phyloP scores from a whole-genome alignment of 371 early-diverging fungal genomes.

The Apophysomyces sp. region DNA sequence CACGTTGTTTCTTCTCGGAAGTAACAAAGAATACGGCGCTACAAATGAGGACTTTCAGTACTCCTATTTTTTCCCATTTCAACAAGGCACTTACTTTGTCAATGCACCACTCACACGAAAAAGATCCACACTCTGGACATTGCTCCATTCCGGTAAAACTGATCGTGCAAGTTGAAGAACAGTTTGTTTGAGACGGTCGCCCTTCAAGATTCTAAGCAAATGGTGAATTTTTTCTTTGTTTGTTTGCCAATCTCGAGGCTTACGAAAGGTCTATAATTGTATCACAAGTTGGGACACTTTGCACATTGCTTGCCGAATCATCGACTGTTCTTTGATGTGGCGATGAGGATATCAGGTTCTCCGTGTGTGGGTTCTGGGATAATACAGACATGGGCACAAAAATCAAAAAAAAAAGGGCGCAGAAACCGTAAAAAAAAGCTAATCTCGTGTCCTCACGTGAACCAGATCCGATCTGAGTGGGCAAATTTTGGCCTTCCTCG shows the following conservation, averaged over 20 bases:
- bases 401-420: too few species aligned
- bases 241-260: background rate
- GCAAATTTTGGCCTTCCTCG: too few species aligned
- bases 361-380: too few species aligned
- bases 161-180: slow-evolving; percentile 8
- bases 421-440: too few species aligned
- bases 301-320: too few species aligned
- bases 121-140: slow-evolving; percentile 1
- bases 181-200: slow-evolving; percentile 3
- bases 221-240: background rate
- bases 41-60: slow-evolving; percentile 2
- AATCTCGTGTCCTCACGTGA: too few species aligned
- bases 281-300: slow-evolving; percentile 13
- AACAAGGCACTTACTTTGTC: slow-evolving; percentile 21
- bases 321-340: too few species aligned
- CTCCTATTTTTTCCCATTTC: slow-evolving; percentile 16
- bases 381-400: too few species aligned
- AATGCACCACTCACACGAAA: slow-evolving; percentile 21
- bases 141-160: slow-evolving; percentile 15
- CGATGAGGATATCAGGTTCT: too few species aligned
- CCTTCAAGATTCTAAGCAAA: slow-evolving; percentile 11
- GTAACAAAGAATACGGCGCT: slow-evolving; percentile 73
- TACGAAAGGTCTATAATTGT: slow-evolving; percentile 17
- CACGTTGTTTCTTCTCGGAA: slow-evolving; percentile 39
- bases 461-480: too few species aligned